Base-by-base conservation (phyloP, 2,329 filamentous ascomycete species). In the Alternaria gaisen region DNA sequence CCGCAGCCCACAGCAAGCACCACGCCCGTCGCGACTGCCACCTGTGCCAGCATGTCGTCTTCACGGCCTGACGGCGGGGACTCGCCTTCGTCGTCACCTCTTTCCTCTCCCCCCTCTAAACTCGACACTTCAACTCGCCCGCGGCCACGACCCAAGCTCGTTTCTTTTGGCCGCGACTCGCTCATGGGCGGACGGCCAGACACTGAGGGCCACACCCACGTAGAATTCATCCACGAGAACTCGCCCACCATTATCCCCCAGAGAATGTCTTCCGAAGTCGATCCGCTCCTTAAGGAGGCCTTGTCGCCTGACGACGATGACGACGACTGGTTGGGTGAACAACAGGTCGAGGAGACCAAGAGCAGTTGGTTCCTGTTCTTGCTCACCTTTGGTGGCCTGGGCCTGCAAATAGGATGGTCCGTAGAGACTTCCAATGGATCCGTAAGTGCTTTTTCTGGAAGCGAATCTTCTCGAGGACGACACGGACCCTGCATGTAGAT, bases 341-440 rank as follows among this genome's bases (percentile, higher is more conserved):
- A 82, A 6, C 81, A 85, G 63, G 79, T 80, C 16, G 83, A 93
- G 71, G 84, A 86, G 61, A 90, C 90, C 24, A 97, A 94, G 84
- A 94, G 91, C 78, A 83, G 89, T 46, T 93, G 90, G 88, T 97
- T 97, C 79, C 83, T 98, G 71, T 87, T 96, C 68, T 82, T 97
- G 64, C 82, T 98, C 78, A 97, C 94, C 7, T 84, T 97, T 63
- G 89, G 91, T 74, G 91, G 97, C 68, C 92, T 92, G 61, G 94
- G 87, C 24, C 83, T 98, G 64, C 94, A 98, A 80, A 91, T 98
- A 69, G 93, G 94, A 28, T 98, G 94, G 94, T 94, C 94, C 1
- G 93, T 97, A 42, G 94, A 98, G 79, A 84, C 97, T 42, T 97
- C 93, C 55, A 94, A 97, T 82, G 94, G 94, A 70, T 97, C 94